Evolutionary conservation across 2,329 filamentous ascomycete genomes (phyloP).

Genomic region (Colletotrichum sp.): DNA sequence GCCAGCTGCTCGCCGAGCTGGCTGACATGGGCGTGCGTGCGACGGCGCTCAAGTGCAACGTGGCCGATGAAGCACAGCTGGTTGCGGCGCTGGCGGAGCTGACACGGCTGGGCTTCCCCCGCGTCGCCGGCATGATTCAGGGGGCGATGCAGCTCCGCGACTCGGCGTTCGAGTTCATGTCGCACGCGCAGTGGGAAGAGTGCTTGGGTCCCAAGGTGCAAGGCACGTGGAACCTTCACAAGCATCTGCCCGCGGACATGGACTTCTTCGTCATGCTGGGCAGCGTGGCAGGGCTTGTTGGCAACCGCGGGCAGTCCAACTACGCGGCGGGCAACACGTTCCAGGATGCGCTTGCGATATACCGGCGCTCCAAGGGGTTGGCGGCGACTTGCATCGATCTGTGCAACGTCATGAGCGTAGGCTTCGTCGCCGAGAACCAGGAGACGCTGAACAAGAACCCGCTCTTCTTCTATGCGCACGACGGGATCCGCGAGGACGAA

Average conservation of each 20-base stretch:
- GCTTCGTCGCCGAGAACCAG: not conserved
- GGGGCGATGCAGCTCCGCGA: constrained; percentile 34
- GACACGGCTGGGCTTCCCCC: constrained; percentile 30
- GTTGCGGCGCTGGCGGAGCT: constrained; percentile 37
- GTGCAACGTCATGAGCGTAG: constrained; percentile 11
- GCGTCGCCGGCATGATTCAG: not conserved
- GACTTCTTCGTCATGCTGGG: constrained; percentile 41
- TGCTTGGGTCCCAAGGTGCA: constrained; percentile 47
- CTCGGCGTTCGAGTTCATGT: constrained; percentile 53
- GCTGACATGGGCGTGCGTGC: constrained; percentile 24
- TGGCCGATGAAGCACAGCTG: constrained; percentile 30
- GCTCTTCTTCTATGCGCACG: not conserved
- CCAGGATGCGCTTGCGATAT: constrained; percentile 27
- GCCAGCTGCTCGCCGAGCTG: constrained; percentile 22
- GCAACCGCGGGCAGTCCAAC: constrained; percentile 35
- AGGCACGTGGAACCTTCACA: constrained; percentile 44
- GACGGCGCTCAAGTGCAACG: constrained; percentile 29
- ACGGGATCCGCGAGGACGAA: not conserved
- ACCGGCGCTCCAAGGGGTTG: constrained; percentile 5
- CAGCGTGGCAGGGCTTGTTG: constrained; percentile 33
- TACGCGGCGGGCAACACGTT: constrained; percentile 36
- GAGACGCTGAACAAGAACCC: not conserved
- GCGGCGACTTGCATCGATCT: not conserved
- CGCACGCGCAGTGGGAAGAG: constrained; percentile 44
- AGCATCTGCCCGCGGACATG: constrained; percentile 22